phyloP scores from a whole-genome alignment of 495 filamentous ascomycete genomes.

The Penicillium fimorum region DNA sequence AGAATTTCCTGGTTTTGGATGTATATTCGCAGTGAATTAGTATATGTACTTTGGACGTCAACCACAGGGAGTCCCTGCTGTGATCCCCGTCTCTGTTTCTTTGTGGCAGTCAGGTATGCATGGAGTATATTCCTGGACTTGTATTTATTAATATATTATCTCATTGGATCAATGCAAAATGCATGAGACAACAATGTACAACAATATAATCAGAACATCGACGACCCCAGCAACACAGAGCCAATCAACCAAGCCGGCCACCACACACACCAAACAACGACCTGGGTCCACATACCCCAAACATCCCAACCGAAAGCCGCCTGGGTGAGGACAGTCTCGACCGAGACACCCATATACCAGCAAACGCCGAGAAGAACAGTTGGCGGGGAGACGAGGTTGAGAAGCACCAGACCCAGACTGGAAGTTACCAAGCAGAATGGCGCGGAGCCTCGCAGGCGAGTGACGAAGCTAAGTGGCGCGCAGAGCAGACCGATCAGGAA shows the following conservation, averaged over 20 bases:
- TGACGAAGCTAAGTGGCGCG: conserved; percentile 70
- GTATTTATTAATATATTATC: conserved; percentile 2
- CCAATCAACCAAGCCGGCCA: conserved; percentile 92
- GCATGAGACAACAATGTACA: neutral
- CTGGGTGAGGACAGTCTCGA: conserved; percentile 62
- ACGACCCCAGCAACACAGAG: conserved; percentile 48
- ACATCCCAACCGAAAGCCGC: conserved; percentile 90
- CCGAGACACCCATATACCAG: conserved; percentile 46
- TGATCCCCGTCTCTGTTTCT: neutral
- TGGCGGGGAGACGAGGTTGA: conserved; percentile 65
- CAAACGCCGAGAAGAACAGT: conserved; percentile 56
- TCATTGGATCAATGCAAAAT: neutral
- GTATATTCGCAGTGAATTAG: neutral
- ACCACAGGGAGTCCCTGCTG: neutral
- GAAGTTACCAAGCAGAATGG: conserved; percentile 27
- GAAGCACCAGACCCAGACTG: conserved; percentile 33
- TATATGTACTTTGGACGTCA: neutral
- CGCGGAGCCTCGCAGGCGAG: conserved; percentile 40
- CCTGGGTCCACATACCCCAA: conserved; percentile 83
- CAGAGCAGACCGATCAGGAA: conserved; percentile 80
- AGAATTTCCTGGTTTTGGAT: neutral
- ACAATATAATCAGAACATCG: conserved; percentile 32
- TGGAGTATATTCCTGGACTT: neutral
- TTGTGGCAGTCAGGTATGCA: neutral
- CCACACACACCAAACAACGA: conserved; percentile 97